Conservation (phyloP, 1,284 basidiomycete species). For the Rhodotorula mucilaginosa region DNA sequence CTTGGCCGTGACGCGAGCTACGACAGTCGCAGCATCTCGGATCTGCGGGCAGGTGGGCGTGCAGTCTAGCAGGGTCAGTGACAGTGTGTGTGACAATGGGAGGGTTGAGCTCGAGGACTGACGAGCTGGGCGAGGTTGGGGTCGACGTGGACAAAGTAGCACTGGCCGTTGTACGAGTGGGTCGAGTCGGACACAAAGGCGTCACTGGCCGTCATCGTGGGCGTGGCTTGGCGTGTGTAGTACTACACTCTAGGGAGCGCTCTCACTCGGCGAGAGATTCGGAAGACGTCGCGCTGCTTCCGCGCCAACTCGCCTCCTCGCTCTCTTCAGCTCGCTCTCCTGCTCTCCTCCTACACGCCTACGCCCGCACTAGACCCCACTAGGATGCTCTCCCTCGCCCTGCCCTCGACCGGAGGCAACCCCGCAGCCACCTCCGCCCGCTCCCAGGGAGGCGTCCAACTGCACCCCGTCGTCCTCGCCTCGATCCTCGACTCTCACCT, state of each 20-base stretch:
- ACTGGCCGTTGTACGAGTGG: conserved; percentile 21
- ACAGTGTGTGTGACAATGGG: neutral
- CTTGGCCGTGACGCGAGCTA: conserved; percentile 21
- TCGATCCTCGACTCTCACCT: conserved; percentile 97
- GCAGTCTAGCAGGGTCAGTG: neutral
- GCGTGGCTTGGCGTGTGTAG: too few species aligned
- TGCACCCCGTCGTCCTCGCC: conserved; percentile 91
- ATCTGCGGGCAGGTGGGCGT: conserved; percentile 13
- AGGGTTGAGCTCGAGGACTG: neutral
- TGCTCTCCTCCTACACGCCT: neutral
- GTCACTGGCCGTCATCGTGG: neutral
- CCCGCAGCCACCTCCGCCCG: too few species aligned
- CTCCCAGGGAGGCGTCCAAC: too few species aligned
- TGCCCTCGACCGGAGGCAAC: conserved; percentile 11
- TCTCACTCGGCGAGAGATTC: too few species aligned
- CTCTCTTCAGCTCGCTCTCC: neutral
- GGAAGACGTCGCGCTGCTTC: too few species aligned
- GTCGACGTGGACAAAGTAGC: conserved; percentile 39
- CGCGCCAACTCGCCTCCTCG: too few species aligned
- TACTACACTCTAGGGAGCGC: too few species aligned
- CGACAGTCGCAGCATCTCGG: conserved; percentile 21
- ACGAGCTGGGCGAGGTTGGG: conserved; percentile 31
- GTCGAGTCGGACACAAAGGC: conserved; percentile 39
- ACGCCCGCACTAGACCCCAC: too few species aligned
- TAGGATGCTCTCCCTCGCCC: conserved; percentile 24